These are phyloP conservation scores for Pseudomicrostroma phylloplanum DNA, from an alignment of 1,284 basidiomycete species.

Conservation along the genomic window DNA sequence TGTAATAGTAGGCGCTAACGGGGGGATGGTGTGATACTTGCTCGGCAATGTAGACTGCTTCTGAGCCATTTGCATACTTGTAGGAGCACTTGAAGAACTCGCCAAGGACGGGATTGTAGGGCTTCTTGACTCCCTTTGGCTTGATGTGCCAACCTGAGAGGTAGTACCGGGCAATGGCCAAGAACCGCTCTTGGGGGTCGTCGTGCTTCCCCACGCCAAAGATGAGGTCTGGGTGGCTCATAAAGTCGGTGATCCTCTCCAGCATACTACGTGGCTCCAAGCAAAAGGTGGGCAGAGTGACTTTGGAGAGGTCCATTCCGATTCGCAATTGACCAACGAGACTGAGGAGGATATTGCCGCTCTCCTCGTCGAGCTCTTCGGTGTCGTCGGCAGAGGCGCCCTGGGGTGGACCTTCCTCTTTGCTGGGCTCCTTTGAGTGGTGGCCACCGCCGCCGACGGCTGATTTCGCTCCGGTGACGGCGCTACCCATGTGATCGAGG, in stretches of 20 bases:
- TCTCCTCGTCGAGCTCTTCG: slow-evolving; percentile 53
- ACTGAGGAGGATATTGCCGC: slow-evolving; percentile 52
- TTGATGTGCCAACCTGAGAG: slow-evolving; percentile 99
- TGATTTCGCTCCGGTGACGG: slow-evolving; percentile 35
- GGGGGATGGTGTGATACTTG: slow-evolving; percentile 95
- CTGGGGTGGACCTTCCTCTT: slow-evolving; percentile 44
- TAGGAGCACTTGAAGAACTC: slow-evolving; percentile 97
- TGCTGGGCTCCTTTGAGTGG: slow-evolving; percentile 11
- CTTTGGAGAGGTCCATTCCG: slow-evolving; percentile 91
- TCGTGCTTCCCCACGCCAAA: slow-evolving; percentile 68
- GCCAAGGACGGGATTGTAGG: slow-evolving; percentile 94
- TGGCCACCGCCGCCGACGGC: slow-evolving; percentile 13
- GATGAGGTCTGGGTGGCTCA: slow-evolving; percentile 95
- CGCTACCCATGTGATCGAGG: slow-evolving; percentile 39
- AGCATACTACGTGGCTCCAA: slow-evolving; percentile 50
- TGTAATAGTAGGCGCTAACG: slow-evolving; percentile 92
- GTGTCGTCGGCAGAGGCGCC: slow-evolving; percentile 48
- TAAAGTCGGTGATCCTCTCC: slow-evolving; percentile 68
- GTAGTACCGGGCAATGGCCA: slow-evolving; percentile 87
- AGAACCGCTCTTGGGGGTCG: slow-evolving; percentile 82
- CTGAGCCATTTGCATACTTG: slow-evolving; percentile 81
- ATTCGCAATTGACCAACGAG: slow-evolving; percentile 78
- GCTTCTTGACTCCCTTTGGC: slow-evolving; percentile 98
- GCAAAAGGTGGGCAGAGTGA: slow-evolving; percentile 58
- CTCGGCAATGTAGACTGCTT: slow-evolving; percentile 94